phyloP scores from a whole-genome alignment of 108 stramenopile species.

The Aurantiochytrium sp. region DNA sequence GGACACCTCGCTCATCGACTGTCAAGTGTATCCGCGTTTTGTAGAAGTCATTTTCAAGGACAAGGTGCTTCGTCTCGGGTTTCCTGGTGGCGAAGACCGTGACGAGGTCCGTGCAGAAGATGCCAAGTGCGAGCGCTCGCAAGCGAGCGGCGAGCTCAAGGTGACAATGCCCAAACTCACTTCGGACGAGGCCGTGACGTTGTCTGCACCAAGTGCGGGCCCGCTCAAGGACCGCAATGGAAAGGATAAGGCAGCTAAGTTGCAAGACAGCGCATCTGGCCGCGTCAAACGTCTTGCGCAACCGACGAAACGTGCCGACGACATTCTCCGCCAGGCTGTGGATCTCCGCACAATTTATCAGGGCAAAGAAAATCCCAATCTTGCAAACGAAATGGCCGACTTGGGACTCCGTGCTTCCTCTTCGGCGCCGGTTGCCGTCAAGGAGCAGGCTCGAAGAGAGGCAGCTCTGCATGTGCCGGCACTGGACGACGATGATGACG shows the following conservation, averaged over 20 bases:
- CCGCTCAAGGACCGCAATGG: background rate
- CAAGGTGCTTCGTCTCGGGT: conserved; percentile 57
- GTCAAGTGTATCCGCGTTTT: conserved; percentile 71
- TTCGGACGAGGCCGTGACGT: conserved; percentile 32
- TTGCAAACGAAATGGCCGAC: conserved; percentile 25
- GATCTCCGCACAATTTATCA: conserved; percentile 13
- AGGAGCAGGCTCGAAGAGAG: background rate
- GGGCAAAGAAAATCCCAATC: conserved; percentile 35
- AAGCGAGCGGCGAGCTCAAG: conserved; percentile 62
- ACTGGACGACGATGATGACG: conserved; percentile 25
- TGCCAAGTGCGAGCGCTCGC: conserved; percentile 53
- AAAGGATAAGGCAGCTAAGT: too few species aligned
- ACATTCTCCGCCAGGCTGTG: background rate
- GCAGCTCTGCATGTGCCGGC: background rate
- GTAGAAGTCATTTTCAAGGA: conserved; percentile 68
- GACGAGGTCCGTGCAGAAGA: conserved; percentile 54
- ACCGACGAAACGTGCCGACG: background rate
- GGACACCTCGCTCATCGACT: conserved; percentile 68
- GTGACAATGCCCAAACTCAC: conserved; percentile 68
- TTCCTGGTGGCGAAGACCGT: conserved; percentile 31
- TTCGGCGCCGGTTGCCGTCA: background rate
- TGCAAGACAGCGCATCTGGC: too few species aligned
- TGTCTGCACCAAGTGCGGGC: conserved; percentile 16
- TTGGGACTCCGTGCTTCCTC: conserved; percentile 9
- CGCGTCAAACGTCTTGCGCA: background rate